Evolutionary conservation across 345 rosid species (phyloP).

Genomic region (Camelina hispida): DNA sequence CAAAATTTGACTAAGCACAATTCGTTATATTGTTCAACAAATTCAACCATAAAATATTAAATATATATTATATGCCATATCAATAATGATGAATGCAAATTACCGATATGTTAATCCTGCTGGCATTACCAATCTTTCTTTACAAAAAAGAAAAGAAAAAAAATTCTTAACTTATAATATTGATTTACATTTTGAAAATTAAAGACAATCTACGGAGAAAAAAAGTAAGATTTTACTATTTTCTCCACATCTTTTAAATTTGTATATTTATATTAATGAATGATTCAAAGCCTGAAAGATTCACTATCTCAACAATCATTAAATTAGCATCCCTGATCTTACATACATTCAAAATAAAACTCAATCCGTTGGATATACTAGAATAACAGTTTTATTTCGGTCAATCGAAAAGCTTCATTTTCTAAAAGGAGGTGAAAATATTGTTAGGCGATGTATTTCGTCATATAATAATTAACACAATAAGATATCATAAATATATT

Average conservation of each 20-base stretch:
- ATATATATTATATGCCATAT: no score
- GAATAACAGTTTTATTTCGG: not conserved
- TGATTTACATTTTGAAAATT: not conserved
- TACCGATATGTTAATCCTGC: no score
- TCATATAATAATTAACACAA: no score
- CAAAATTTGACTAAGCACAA: slow-evolving; percentile 38
- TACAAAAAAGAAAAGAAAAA: not conserved
- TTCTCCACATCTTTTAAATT: not conserved
- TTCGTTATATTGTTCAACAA: no score
- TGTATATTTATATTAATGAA: not conserved
- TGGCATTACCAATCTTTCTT: not conserved
- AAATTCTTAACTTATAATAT: not conserved
- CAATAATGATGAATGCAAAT: no score
- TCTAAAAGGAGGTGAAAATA: not conserved
- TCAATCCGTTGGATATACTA: not conserved
- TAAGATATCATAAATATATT: not conserved
- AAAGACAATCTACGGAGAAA: not conserved
- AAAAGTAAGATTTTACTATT: not conserved
- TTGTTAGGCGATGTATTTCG: not conserved
- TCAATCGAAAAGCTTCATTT: not conserved
- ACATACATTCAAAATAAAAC: not conserved
- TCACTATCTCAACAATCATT: slow-evolving; percentile 16
- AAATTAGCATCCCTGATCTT: not conserved
- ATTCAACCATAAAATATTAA: no score
- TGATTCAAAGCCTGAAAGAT: slow-evolving; percentile 15